Base-by-base conservation (phyloP, 805 yeast genomes). In the Metschnikowia santaceciliae region DNA sequence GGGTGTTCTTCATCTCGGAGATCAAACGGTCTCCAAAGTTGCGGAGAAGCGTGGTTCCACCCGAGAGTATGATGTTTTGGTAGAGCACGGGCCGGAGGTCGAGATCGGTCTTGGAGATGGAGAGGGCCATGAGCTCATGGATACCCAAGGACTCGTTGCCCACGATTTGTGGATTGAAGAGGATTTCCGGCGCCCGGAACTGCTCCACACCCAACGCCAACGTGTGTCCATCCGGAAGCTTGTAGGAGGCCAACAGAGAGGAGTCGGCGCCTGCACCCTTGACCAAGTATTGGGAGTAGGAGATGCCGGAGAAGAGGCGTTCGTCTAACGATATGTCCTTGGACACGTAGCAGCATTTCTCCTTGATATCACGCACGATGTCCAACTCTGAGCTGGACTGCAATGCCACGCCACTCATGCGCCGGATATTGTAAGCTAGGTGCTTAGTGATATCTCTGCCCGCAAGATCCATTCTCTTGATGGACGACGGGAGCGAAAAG, bases 401-500 rank as follows among this genome's bases (percentile, higher is more conserved):
- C 40, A 91, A 70, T 14, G 76, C 64, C 17, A 82, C 69, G 0
- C 97, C 97, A 10, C 74, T 61, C 68, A 70, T 67, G 55, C 83
- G 81, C 52, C 96, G 77, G 51, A 91, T 69, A 50, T 86, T 80
- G 55, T 81, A 65, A 51, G 85, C 88, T 48, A 92, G 71, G 52
- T 84, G 82, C 52, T 84, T 87, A 0, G 97, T 88, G 11, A 91
- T 77, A 58, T 90, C 96, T 42, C 94, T 66, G 0, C 98, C 98
- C 0, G 94, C 97, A 23, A 90, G 65, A 62, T 90, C 94, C 54
- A 86, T 74, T 49, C 97, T 69, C 64, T 80, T 79, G 22, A 88
- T 81, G 2, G 91, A 82, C 2, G 84, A 75, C 0, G 91, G 84
- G 14, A 91, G 64, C 11, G 91, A 76, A 65, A 89, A 91, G 4